Evolutionary conservation across 768 basidiomycete species (phyloP), one percentile per base, ranked within the genome.

Genomic region (Lactarius sp.): DNA sequence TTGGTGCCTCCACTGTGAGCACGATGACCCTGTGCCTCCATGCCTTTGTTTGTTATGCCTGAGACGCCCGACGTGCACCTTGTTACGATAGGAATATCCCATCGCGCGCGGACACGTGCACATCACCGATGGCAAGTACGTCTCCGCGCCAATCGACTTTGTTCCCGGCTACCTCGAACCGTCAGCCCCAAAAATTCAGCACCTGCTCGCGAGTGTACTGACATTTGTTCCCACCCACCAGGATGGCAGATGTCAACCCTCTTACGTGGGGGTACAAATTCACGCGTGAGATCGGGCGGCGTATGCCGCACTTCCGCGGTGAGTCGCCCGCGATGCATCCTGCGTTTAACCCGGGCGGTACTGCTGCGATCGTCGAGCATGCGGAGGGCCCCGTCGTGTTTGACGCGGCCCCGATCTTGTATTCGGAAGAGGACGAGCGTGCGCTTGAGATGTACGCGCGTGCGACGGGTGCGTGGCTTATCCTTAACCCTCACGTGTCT

Each of bases 221-320:
- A 49, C n/a, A 5, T 1, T 8, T 9, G 46, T 39, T 33, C 22
- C n/a, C 16, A 27, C 27, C 2, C 22, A 1, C 18, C 51, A 75
- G 74, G n/a, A 64, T 67, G 50, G 72, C 66, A 14, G 75, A 75
- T 44, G 57, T 87, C 6, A 77, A 70, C 0, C 72, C 78, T 22
- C 65, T 85, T 50, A 74, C 74, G 58, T 82, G 82, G 77, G 75
- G 69, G 0, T 87, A 86, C 71, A 88, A 87, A 66, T 78, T 77
- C 56, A 59, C 70, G 4, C 77, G 85, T 1, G 85, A 88, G 72
- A 65, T 83, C 8, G 74, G 75, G 4, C 79, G 86, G 41, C 81
- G 86, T 16, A 83, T 85, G 80, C 61, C 72, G 16, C 68, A 62
- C 47, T 78, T 77, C 52, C 72, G 75, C 20, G 77, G 77, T n/a